These are phyloP conservation scores for Cruciata laevipes DNA, from an alignment of 257 asterid genomes.

Conservation along the genomic window DNA sequence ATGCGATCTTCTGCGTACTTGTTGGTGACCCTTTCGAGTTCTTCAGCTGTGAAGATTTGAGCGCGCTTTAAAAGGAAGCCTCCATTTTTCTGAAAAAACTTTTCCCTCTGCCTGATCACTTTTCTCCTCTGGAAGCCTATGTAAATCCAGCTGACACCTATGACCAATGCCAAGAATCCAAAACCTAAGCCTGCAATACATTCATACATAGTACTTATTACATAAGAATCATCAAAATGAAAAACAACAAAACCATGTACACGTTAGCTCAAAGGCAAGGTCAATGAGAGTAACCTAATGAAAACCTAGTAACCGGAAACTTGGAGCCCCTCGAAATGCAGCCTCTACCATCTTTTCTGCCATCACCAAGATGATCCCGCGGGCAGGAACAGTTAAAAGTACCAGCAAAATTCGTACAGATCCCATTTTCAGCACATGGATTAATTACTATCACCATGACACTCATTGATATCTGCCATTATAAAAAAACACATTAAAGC, in stretches of 20 bases:
- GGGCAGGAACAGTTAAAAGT: constrained; percentile 37
- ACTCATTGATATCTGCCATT: constrained; percentile 44
- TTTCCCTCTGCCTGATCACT: constrained; percentile 21
- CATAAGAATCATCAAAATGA: not conserved
- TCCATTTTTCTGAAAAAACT: constrained; percentile 50
- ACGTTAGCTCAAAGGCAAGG: not conserved
- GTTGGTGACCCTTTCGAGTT: constrained; percentile 34
- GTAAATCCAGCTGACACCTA: constrained; percentile 25
- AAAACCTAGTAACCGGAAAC: constrained; percentile 41
- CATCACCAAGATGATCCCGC: constrained; percentile 42
- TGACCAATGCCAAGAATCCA: constrained; percentile 19
- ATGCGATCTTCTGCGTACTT: constrained; percentile 42
- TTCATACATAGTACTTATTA: not conserved
- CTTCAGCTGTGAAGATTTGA: constrained; percentile 31
- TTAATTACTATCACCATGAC: constrained; percentile 20
- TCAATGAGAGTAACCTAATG: constrained; percentile 33
- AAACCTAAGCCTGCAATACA: constrained; percentile 19
- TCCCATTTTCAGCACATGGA: constrained; percentile 37
- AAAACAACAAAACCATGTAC: not conserved
- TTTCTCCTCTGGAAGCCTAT: constrained; percentile 21
- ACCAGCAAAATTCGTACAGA: constrained; percentile 36
- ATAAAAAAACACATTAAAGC: too few species aligned
- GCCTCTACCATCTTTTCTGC: constrained; percentile 32
- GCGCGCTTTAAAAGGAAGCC: constrained; percentile 35
- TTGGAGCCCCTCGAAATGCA: constrained; percentile 33